Evolutionary conservation across 441 rosid genomes (phyloP), one percentile per base, ranked within the genome.

Genomic region (Adansonia gregorii): DNA sequence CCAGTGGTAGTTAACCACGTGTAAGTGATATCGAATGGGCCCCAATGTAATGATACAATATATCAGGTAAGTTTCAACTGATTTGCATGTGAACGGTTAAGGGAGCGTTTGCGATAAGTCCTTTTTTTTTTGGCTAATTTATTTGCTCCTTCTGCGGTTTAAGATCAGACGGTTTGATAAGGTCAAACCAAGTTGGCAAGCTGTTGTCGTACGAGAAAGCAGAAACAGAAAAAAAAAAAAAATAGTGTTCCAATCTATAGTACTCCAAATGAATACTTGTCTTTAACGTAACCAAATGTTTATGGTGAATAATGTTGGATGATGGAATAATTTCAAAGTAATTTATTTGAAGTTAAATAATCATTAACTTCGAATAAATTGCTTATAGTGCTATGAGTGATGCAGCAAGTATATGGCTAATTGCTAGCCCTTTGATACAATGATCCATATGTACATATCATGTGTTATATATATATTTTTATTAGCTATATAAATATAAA

Each of bases 1-100:
- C 17, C 83, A 78, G 39, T 80, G 9, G 12, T 17, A 55, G 51
- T n/a, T 9, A 14, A 59, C 82, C 85, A 67, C 82, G 81, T 82
- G 67, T 69, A 22, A 73, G 12, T 68, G 12, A 59, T 49, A 17
- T 11, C 4, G 27, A 8, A 39, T 39, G 43, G 77, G 31, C 43
- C 60, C 72, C 15, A 0, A n/a, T 4, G 6, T 6, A 3, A 43
- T 43, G 66, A 20, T 5, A 64, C 63, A 66, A 70, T 31, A 80
- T 76, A 7, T 55, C 51, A 20, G 75, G 17, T 3, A 75, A 59
- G 66, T n/a, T 73, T 81, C 54, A 15, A 71, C 65, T 22, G 41
- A 60, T 9, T 10, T 24, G 65, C 65, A 60, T 24, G 65, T 60
- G 65, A 60, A 24, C 65, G 65, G 65, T 60, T 61, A 27, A 61